phyloP scores from a whole-genome alignment of 768 basidiomycete species.

The Lactarius hatsudake region DNA sequence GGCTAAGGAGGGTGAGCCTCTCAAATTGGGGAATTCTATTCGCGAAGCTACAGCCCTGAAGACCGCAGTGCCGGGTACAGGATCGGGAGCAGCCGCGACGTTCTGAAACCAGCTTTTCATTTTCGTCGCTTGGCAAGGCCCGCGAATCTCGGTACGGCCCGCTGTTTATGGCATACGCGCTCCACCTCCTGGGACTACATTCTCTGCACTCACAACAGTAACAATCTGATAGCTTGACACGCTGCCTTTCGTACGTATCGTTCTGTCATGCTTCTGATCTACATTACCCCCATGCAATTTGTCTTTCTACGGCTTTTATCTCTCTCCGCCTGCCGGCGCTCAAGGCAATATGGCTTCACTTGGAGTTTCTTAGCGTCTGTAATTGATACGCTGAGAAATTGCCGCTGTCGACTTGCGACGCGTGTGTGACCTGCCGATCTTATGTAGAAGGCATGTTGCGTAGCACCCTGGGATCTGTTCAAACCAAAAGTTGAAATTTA shows the following conservation, averaged over 20 bases:
- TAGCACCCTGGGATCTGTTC: slow-evolving; percentile 9
- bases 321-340: not conserved
- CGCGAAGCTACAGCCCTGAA: slow-evolving; percentile 6
- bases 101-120: not conserved
- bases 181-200: not conserved
- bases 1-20: not conserved
- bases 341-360: not conserved
- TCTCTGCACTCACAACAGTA: not conserved
- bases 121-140: not conserved
- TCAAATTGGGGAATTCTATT: not conserved
- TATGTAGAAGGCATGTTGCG: slow-evolving; percentile 13
- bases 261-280: slow-evolving; percentile 9
- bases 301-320: slow-evolving; percentile 2
- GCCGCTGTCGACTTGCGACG: not conserved
- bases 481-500: slow-evolving; percentile 8
- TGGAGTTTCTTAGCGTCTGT: not conserved
- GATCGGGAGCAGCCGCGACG: not conserved
- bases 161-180: slow-evolving; percentile 7
- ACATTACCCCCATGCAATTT: slow-evolving; percentile 4
- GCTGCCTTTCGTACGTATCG: not conserved
- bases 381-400: not conserved
- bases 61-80: not conserved
- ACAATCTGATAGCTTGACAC: slow-evolving; percentile 4
- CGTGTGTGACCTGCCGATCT: not conserved
- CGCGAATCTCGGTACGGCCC: slow-evolving; percentile 10